These are phyloP conservation scores for Eucalyptus sp. DNA, from an alignment of 345 rosid species.

Conservation along the genomic window DNA sequence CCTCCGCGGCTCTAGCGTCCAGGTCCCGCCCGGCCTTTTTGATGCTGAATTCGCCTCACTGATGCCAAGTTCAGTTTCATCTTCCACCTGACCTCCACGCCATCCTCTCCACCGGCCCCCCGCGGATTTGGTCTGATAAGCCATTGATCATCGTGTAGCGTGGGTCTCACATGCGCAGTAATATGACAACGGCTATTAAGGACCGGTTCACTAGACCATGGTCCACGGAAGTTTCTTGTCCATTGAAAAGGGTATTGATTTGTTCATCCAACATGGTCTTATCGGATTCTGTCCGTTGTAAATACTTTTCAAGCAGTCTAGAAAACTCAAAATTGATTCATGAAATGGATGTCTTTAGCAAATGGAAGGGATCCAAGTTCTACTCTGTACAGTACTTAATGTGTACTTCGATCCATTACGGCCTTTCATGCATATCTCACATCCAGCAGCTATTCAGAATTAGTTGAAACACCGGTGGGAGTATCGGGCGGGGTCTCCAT, in stretches of 20 bases:
- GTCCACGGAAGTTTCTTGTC: neutral
- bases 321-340: neutral
- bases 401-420: neutral
- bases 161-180: neutral
- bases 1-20: slow-evolving; percentile 24
- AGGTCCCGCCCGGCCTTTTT: slow-evolving; percentile 38
- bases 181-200: neutral
- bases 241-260: neutral
- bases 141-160: neutral
- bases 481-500: neutral
- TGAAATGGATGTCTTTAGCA: neutral
- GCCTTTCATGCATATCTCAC: neutral
- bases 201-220: neutral
- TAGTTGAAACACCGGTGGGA: neutral
- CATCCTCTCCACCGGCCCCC: slow-evolving; percentile 9
- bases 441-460: neutral
- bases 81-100: slow-evolving; percentile 41
- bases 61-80: slow-evolving; percentile 82
- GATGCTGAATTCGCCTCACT: slow-evolving; percentile 74
- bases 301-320: neutral
- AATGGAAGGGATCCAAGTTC: neutral
- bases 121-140: neutral
- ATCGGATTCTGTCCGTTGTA: neutral
- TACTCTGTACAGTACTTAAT: neutral
- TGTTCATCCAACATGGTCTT: neutral